Percentiles rank a stretch among this genome's conserved stretches.
phyloP scores from a whole-genome alignment of 108 stramenopile genomes.

The Discostella stelligeroides region DNA sequence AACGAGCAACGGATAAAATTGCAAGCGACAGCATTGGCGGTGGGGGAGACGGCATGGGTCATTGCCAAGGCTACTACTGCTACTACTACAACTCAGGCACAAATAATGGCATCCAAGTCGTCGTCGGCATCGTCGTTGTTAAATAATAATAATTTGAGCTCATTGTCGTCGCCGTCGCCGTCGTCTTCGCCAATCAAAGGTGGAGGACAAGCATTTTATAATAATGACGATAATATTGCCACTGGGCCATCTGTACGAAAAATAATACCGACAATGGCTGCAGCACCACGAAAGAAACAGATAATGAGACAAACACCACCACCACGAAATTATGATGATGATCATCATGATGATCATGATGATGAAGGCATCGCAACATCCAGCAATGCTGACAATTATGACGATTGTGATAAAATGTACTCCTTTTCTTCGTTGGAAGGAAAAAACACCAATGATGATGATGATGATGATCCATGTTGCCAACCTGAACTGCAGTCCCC shows the following conservation, averaged over 20 bases:
- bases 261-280: not conserved
- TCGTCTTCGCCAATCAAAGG: not conserved
- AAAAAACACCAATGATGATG: not conserved
- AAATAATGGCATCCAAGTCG: too few relatives aligned
- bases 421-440: not conserved
- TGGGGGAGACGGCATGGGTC: slow-evolving; percentile 31
- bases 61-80: slow-evolving; percentile 14
- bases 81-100: not conserved
- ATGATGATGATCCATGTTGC: not conserved
- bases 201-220: not conserved
- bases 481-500: not conserved
- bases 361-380: not conserved
- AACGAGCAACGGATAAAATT: not conserved
- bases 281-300: not conserved
- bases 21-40: slow-evolving; percentile 7
- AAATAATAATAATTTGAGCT: not conserved
- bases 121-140: not conserved
- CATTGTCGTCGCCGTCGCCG: not conserved
- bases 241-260: not conserved
- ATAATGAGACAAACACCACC: not conserved
- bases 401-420: not conserved
- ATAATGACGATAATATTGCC: too few relatives aligned
- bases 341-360: slow-evolving; percentile 14
- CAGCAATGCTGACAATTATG: not conserved
- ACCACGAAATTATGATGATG: slow-evolving; percentile 24